Conservation (phyloP, 495 filamentous ascomycete species). For the Apodospora peruviana region DNA sequence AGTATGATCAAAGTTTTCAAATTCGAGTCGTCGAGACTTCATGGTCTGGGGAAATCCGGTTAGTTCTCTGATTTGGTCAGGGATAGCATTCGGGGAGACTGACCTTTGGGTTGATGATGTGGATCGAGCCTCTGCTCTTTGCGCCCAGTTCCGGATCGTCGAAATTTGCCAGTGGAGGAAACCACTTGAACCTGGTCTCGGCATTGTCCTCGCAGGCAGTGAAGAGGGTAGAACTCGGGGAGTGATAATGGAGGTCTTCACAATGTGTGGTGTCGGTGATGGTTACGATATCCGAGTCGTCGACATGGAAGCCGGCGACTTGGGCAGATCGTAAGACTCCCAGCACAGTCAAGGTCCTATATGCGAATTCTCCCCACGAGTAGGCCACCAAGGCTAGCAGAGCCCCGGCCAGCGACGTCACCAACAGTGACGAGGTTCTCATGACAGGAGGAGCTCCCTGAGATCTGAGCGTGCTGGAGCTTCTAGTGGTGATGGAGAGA, state of each 20-base stretch:
- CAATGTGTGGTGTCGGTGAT: constrained; percentile 52
- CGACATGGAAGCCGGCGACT: constrained; percentile 5
- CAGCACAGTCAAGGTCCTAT: constrained; percentile 1
- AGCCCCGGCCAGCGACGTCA: constrained; percentile 14
- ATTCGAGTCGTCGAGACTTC: constrained; percentile 38
- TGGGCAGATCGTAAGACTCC: constrained; percentile 22
- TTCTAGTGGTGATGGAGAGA: no score
- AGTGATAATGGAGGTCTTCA: constrained; percentile 57
- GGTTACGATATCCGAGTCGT: constrained; percentile 14
- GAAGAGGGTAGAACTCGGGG: constrained; percentile 44
- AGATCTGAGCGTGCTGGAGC: no score
- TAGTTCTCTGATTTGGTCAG: neutral
- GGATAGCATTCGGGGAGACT: neutral
- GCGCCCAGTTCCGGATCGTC: constrained; percentile 22
- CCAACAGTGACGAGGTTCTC: constrained; percentile 5
- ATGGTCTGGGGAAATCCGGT: constrained; percentile 36
- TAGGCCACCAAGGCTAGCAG: constrained; percentile 16
- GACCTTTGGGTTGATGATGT: constrained; percentile 52
- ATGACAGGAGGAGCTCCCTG: no score
- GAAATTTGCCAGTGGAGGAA: constrained; percentile 44
- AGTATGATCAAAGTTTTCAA: constrained; percentile 47
- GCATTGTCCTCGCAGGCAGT: constrained; percentile 50
- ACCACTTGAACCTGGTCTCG: constrained; percentile 48
- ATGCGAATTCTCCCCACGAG: neutral
- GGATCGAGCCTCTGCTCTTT: constrained; percentile 39